Base-by-base conservation (phyloP, 2,329 filamentous ascomycete genomes). In the Penicillium griseofulvum region DNA sequence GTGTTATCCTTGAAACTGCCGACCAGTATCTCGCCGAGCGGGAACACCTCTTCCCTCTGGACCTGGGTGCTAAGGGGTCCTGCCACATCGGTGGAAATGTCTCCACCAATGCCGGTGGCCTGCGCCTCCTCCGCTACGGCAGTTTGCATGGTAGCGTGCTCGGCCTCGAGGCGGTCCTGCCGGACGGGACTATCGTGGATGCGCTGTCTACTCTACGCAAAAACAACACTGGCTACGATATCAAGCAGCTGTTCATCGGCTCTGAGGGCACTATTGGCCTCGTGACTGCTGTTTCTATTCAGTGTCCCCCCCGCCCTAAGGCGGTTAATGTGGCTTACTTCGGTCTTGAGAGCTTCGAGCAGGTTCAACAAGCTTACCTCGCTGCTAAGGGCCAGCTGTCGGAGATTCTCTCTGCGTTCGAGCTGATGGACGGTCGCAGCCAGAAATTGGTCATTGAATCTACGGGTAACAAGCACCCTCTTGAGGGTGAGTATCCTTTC, bases 191-290 rank as follows among this genome's bases (percentile, higher is more conserved):
- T 7, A 83, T 99, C 64, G 82, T 99, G 43, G 87, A 97, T 66
- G 91, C 97, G 66, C 85, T 99, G 31, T 88, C 85, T 64, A 92
- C 84, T 56, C 80, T 99, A 55, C 86, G 94, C 63, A 99, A 99
- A 81, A 97, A 99, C 81, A 99, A 99, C 78, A 99, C 94, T 2
- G 94, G 94, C 28, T 99, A 97, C 75, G 95, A 99, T 72, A 76
- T 97, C 54, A 97, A 97, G 80, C 93, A 97, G 75, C 83, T 97
- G 34, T 97, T 99, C 73, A 96, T 99, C 67, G 94, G 94, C 43
- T 90, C 87, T 31, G 94, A 99, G 75, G 94, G 94, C 24, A 97
- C 94, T 5, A 88, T 97, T 60, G 94, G 94, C 50, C 89, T 97
- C 67, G 89, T 99, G 66, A 99, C 94, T 17, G 92, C 85, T 44